phyloP scores from a whole-genome alignment of 495 filamentous ascomycete genomes.

The Xylaria scruposa region DNA sequence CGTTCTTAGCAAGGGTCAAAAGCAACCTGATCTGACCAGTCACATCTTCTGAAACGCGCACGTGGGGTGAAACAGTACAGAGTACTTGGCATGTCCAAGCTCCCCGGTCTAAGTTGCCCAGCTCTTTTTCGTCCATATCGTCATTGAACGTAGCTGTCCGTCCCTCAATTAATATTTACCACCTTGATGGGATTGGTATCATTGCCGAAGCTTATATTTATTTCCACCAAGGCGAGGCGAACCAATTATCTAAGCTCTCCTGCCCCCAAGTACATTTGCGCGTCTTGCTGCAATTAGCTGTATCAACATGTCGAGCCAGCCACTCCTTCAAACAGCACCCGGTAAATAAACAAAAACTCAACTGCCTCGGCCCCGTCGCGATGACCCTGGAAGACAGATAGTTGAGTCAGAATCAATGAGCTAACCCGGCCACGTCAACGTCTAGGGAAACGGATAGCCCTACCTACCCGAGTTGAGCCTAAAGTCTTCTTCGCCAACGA shows the following conservation, averaged over 20 bases:
- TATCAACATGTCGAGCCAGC: conserved; percentile 85
- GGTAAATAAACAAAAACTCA: conserved; percentile 54
- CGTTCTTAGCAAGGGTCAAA: neutral
- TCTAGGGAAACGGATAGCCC: conserved; percentile 94
- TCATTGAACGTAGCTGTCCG: conserved; percentile 1
- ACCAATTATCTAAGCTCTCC: neutral
- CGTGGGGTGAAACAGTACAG: conserved; percentile 19
- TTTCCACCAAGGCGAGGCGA: neutral
- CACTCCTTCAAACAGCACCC: conserved; percentile 88
- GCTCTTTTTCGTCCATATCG: conserved; percentile 16
- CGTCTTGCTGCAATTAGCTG: conserved; percentile 3
- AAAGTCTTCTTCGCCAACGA: conserved; percentile 99
- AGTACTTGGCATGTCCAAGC: conserved; percentile 8
- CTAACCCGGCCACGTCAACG: neutral
- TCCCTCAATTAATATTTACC: neutral
- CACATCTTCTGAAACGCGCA: conserved; percentile 9
- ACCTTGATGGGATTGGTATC: neutral
- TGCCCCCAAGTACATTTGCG: neutral
- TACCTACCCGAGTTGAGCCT: conserved; percentile 96
- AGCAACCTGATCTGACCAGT: conserved; percentile 18
- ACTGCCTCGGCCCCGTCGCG: neutral
- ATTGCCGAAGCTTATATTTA: neutral
- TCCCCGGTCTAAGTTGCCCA: conserved; percentile 7
- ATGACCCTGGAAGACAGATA: conserved; percentile 9
- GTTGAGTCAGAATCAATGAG: neutral